phyloP scores from a whole-genome alignment of 2,329 filamentous ascomycete species.

The Hymenoscyphus fraxineus region DNA sequence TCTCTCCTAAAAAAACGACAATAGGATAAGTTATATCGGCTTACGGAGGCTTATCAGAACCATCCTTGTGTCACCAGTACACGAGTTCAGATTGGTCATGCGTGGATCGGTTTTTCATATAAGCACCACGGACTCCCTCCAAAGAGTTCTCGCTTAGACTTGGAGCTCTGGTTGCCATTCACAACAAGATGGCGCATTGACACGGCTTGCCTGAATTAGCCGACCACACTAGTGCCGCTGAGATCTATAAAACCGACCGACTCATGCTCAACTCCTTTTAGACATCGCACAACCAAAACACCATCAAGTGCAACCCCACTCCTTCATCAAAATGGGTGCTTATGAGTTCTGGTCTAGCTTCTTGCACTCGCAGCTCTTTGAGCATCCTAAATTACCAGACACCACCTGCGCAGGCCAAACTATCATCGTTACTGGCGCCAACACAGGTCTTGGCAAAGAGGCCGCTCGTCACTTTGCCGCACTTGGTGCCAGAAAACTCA shows the following conservation, averaged over 20 bases:
- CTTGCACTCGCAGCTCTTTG: background rate
- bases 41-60: too few species aligned
- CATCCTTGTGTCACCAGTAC: too few species aligned
- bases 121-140: too few species aligned
- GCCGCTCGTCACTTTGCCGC: conserved; percentile 35
- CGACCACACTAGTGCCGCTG: background rate
- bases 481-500: conserved; percentile 35
- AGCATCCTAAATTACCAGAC: background rate
- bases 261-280: background rate
- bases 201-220: background rate
- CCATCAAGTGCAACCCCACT: background rate
- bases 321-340: background rate
- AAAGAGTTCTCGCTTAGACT: background rate
- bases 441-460: conserved; percentile 40
- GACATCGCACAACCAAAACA: background rate
- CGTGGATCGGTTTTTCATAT: too few species aligned
- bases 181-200: background rate
- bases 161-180: background rate
- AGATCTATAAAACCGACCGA: background rate
- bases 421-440: conserved; percentile 41
- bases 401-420: conserved; percentile 25
- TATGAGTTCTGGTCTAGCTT: background rate
- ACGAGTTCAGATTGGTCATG: too few species aligned
- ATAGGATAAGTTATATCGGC: too few species aligned
- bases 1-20: too few species aligned